Evolutionary conservation across 1,284 basidiomycete species (phyloP).

Genomic region (Fistulina hepatica): DNA sequence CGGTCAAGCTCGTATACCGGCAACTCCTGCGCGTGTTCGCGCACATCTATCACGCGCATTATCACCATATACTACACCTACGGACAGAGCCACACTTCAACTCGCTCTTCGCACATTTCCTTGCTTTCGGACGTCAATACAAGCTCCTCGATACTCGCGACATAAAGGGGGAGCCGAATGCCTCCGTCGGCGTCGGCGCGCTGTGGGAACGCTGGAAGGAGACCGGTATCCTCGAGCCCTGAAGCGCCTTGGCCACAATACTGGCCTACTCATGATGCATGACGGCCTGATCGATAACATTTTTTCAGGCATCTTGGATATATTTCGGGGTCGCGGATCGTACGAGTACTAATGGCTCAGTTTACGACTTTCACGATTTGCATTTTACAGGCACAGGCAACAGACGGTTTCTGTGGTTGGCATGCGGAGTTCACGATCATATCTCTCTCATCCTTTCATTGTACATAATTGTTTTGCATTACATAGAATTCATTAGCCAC

Average conservation of each 20-base stretch:
- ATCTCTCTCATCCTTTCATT: no score
- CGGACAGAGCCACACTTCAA: slow-evolving; percentile 96
- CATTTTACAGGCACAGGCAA: no score
- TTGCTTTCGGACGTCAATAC: slow-evolving; percentile 90
- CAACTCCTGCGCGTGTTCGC: slow-evolving; percentile 96
- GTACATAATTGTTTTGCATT: no score
- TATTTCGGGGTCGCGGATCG: no score
- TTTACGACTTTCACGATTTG: no score
- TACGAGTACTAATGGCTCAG: no score
- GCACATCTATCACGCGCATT: slow-evolving; percentile 96
- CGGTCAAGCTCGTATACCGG: slow-evolving; percentile 93
- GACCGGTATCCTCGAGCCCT: slow-evolving; percentile 38
- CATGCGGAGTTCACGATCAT: no score
- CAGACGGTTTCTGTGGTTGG: no score
- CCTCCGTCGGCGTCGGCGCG: slow-evolving; percentile 67
- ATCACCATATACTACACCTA: slow-evolving; percentile 84
- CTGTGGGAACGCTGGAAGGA: slow-evolving; percentile 89
- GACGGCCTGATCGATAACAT: no score
- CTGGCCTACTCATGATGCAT: not conserved
- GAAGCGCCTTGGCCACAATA: slow-evolving; percentile 8
- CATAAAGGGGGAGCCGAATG: slow-evolving; percentile 59
- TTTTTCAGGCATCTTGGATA: no score
- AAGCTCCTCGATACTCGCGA: slow-evolving; percentile 87
- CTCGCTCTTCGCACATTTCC: slow-evolving; percentile 94
- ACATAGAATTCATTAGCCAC: no score